These are phyloP conservation scores for Ganoderma multipileum DNA, from an alignment of 1,284 basidiomycete species.

Conservation along the genomic window DNA sequence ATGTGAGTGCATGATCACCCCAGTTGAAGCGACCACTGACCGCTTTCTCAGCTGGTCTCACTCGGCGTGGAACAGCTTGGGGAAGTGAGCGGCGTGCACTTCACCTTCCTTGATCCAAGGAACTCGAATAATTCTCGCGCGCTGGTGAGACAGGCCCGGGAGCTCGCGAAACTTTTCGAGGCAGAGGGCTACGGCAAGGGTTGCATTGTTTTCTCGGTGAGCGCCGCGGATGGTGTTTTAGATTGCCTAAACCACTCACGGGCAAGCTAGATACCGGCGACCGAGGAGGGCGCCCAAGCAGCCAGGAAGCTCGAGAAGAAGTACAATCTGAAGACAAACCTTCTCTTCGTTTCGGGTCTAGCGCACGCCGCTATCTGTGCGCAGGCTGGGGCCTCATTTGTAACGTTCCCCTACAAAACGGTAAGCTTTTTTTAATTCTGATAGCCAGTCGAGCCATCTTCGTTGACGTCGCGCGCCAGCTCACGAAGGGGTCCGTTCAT, in stretches of 20 bases:
- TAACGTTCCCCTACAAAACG: constrained; percentile 56
- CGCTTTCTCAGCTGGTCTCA: constrained; percentile 53
- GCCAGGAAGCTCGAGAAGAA: constrained; percentile 46
- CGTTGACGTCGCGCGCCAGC: constrained; percentile 23
- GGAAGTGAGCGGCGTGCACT: constrained; percentile 51
- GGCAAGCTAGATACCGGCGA: constrained; percentile 59
- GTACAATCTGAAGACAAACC: constrained; percentile 54
- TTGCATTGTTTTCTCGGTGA: constrained; percentile 58
- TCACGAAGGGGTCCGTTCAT: constrained; percentile 19
- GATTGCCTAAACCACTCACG: constrained; percentile 10
- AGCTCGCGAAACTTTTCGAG: constrained; percentile 49
- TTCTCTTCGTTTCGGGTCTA: constrained; percentile 56
- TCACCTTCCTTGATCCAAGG: constrained; percentile 59
- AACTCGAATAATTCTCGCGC: constrained; percentile 40
- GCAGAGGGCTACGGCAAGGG: constrained; percentile 46
- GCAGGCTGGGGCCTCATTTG: constrained; percentile 52
- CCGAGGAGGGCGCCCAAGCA: constrained; percentile 58
- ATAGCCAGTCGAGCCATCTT: constrained; percentile 5
- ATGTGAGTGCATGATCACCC: constrained; percentile 23
- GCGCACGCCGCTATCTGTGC: constrained; percentile 61
- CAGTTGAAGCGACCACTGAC: constrained; percentile 8
- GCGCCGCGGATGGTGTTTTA: constrained; percentile 28
- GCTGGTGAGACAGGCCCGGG: constrained; percentile 51
- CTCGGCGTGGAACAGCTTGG: constrained; percentile 52
- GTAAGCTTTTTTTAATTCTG: constrained; percentile 44